Conservation (phyloP, 768 basidiomycete genomes). For the Lentinula sp. region DNA sequence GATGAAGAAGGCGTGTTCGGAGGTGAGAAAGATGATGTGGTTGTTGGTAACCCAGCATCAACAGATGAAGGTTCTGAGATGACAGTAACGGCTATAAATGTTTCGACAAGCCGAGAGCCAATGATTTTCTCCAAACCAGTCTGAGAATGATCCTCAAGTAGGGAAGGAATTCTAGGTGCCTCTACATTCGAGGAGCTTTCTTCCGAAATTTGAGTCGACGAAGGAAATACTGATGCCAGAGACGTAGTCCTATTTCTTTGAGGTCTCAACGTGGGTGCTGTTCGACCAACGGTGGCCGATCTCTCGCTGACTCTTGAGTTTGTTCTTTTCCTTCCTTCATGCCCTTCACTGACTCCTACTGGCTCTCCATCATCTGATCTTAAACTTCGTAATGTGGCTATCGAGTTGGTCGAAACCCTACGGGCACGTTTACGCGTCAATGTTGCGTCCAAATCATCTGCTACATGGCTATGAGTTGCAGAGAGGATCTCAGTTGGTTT, state of each 20-base stretch:
- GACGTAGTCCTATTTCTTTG: conserved; percentile 48
- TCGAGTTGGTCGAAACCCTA: conserved; percentile 55
- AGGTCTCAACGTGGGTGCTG: conserved; percentile 25
- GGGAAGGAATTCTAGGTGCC: conserved; percentile 16
- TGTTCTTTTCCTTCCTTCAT: conserved; percentile 35
- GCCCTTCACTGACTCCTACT: conserved; percentile 22
- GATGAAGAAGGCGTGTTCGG: neutral
- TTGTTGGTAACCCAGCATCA: neutral
- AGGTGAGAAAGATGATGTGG: conserved; percentile 2
- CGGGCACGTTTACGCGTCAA: conserved; percentile 53
- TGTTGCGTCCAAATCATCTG: conserved; percentile 68
- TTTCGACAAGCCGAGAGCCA: conserved; percentile 69
- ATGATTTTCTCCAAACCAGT: conserved; percentile 64
- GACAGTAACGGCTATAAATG: conserved; percentile 58
- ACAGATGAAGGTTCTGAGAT: conserved; percentile 9
- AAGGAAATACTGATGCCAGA: neutral
- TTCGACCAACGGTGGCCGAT: conserved; percentile 11
- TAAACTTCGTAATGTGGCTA: conserved; percentile 37
- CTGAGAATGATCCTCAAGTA: conserved; percentile 59
- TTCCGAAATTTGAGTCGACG: conserved; percentile 8
- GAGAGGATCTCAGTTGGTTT: conserved; percentile 56
- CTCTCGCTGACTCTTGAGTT: conserved; percentile 34
- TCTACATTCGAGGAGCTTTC: conserved; percentile 15
- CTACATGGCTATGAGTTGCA: conserved; percentile 40
- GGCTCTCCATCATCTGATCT: conserved; percentile 39